Evolutionary conservation across 2,329 filamentous ascomycete species (phyloP).

Genomic region (Geoglossum cookeanum): DNA sequence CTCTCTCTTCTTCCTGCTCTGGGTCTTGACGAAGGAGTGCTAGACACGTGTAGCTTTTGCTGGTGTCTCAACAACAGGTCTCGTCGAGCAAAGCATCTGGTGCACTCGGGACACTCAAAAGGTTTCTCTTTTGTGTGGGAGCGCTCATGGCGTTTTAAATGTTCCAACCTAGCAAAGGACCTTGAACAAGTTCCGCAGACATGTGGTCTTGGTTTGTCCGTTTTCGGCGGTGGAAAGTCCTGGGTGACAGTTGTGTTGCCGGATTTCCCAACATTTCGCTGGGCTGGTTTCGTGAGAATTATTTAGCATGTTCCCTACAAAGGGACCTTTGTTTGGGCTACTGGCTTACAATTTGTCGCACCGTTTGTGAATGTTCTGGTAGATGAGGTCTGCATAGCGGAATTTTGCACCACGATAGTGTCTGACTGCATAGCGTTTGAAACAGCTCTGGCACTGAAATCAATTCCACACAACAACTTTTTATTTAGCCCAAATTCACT

Average conservation of each 20-base stretch:
- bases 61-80: conserved; percentile 87
- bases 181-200: conserved; percentile 80
- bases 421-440: not conserved
- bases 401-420: not conserved
- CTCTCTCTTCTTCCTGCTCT: conserved; percentile 75
- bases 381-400: not conserved
- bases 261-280: not conserved
- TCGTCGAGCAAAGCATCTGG: conserved; percentile 81
- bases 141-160: conserved; percentile 90
- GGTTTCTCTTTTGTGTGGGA: conserved; percentile 99
- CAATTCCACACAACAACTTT: not conserved
- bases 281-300: not conserved
- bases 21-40: conserved; percentile 69
- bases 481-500: not conserved
- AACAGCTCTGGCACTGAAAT: not conserved
- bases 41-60: conserved; percentile 93
- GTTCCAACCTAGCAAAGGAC: conserved; percentile 86
- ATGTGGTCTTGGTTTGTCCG: conserved; percentile 91
- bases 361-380: not conserved
- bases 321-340: not conserved
- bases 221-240: conserved; percentile 36
- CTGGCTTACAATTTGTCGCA: not conserved
- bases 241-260: not conserved
- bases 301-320: not conserved
- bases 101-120: conserved; percentile 90